A percentile compares a stretch with the other conserved stretches of the same genome.
Conservation (phyloP, 306 rosid genomes). For the peach (Prunus persica) region Prunus_persica_NCBIv2 NC_034009.1:18346001-18346500, state of each 20-base stretch:
- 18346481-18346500: slow-evolving; percentile 58
- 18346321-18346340: slow-evolving; percentile 75
- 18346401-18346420: slow-evolving; percentile 41
- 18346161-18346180: slow-evolving; percentile 76
- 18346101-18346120: slow-evolving; percentile 85
- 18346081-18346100: slow-evolving; percentile 86
- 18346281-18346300: slow-evolving; percentile 66
- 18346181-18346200: slow-evolving; percentile 79
- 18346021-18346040: slow-evolving; percentile 89
- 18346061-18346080: slow-evolving; percentile 87
- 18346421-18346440: slow-evolving; percentile 54
- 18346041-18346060: slow-evolving; percentile 92
- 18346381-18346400: slow-evolving; percentile 36
- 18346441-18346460: slow-evolving; percentile 68
- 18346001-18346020: slow-evolving; percentile 73
- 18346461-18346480: slow-evolving; percentile 57
- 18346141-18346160: slow-evolving; percentile 84
- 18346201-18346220: slow-evolving; percentile 78
- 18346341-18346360: slow-evolving; percentile 62
- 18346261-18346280: slow-evolving; percentile 78
- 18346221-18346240: slow-evolving; percentile 76
- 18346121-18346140: slow-evolving; percentile 77
- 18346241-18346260: slow-evolving; percentile 92
- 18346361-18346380: slow-evolving; percentile 47
- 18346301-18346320: slow-evolving; percentile 74